Percentiles rank a stretch among this genome's conserved stretches.
Conservation (phyloP, 2,329 filamentous ascomycete species). For the Aspergillus neotritici region DNA sequence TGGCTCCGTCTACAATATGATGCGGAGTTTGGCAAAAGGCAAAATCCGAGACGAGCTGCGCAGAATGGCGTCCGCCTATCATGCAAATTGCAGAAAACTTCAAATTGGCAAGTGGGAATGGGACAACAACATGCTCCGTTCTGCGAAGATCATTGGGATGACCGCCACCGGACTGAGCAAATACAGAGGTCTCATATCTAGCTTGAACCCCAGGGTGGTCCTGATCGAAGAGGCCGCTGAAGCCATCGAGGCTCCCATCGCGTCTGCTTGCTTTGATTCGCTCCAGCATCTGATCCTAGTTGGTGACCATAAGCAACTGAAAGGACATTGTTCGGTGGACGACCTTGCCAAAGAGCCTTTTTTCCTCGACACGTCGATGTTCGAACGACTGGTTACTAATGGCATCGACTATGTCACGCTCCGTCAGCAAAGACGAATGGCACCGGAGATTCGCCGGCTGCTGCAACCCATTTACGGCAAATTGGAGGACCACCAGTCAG, state of each 20-base stretch:
- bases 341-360: constrained; percentile 58
- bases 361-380: constrained; percentile 67
- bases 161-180: constrained; percentile 80
- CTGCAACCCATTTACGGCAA: constrained; percentile 58
- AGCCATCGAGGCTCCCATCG: constrained; percentile 55
- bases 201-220: constrained; percentile 60
- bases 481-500: constrained; percentile 54
- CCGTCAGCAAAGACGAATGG: constrained; percentile 65
- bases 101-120: constrained; percentile 56
- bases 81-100: constrained; percentile 46
- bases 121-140: constrained; percentile 57
- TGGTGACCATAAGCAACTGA: constrained; percentile 75
- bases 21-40: constrained; percentile 53
- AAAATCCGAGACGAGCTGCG: constrained; percentile 46
- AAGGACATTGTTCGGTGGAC: constrained; percentile 58
- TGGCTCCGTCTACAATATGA: constrained; percentile 60
- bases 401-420: constrained; percentile 59
- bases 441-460: constrained; percentile 59
- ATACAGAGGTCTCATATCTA: constrained; percentile 64
- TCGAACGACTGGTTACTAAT: constrained; percentile 69
- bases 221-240: constrained; percentile 79
- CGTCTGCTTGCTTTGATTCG: constrained; percentile 55
- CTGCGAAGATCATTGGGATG: constrained; percentile 57
- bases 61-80: constrained; percentile 47
- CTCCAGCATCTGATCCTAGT: constrained; percentile 63